These are phyloP conservation scores for Ophiosphaerella korrae DNA, from an alignment of 2,329 filamentous ascomycete species.

Conservation along the genomic window DNA sequence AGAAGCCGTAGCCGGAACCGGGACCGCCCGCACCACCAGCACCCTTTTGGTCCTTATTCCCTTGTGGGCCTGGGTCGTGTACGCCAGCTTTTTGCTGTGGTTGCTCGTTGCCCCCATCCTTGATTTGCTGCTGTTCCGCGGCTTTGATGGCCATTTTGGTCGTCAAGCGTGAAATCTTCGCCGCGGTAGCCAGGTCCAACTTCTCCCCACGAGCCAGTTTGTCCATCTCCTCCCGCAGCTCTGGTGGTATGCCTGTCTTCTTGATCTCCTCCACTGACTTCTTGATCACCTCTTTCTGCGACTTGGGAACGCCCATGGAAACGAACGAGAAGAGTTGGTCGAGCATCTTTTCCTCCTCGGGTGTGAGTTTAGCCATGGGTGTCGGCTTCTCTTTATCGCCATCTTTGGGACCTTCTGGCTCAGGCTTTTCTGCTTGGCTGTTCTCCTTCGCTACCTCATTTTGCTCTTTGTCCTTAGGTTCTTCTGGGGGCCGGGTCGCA, in stretches of 20 bases:
- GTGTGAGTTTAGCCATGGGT: constrained; percentile 54
- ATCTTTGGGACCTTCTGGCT: constrained; percentile 41
- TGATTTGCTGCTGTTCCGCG: constrained; percentile 45
- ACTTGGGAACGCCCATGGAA: constrained; percentile 64
- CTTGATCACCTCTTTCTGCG: constrained; percentile 65
- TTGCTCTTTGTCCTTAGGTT: constrained; percentile 40
- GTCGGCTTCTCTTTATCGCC: constrained; percentile 50
- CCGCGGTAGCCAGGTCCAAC: constrained; percentile 61
- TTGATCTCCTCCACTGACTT: constrained; percentile 67
- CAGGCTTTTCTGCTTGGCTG: constrained; percentile 36
- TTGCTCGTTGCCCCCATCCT: constrained; percentile 32
- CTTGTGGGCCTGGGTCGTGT: constrained; percentile 24
- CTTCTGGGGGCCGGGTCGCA: constrained; percentile 45
- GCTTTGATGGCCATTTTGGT: constrained; percentile 61
- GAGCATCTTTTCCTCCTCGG: constrained; percentile 63
- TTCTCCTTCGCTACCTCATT: constrained; percentile 34
- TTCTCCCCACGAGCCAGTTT: constrained; percentile 56
- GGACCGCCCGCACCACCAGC: constrained; percentile 14
- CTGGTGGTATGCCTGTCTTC: constrained; percentile 70
- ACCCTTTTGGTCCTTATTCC: neutral
- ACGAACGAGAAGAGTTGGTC: constrained; percentile 62
- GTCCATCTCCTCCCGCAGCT: constrained; percentile 68
- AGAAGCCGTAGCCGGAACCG: constrained; percentile 30
- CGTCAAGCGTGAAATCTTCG: constrained; percentile 64
- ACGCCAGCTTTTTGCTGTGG: constrained; percentile 51